These are phyloP conservation scores for Globisporangium solare DNA, from an alignment of 352 stramenopile species.

Conservation along the genomic window DNA sequence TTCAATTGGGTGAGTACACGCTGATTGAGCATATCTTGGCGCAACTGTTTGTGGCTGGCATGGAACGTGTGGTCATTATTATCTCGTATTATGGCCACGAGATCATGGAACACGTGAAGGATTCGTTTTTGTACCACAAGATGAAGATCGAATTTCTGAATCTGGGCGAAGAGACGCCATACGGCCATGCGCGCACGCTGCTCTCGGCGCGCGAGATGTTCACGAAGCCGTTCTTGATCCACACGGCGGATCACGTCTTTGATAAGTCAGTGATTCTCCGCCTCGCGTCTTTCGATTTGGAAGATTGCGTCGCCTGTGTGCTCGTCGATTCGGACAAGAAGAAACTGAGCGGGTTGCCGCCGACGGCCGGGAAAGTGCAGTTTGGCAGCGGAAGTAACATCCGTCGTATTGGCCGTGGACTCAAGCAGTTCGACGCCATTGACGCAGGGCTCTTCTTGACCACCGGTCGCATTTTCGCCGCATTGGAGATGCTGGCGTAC, in stretches of 20 bases:
- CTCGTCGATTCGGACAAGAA: constrained; percentile 66
- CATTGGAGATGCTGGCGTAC: constrained; percentile 79
- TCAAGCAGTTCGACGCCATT: constrained; percentile 74
- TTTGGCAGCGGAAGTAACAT: constrained; percentile 49
- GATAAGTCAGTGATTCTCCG: constrained; percentile 66
- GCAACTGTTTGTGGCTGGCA: constrained; percentile 76
- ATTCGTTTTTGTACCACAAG: constrained; percentile 68
- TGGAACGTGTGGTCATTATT: constrained; percentile 82
- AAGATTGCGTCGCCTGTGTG: constrained; percentile 70
- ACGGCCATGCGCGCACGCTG: constrained; percentile 70
- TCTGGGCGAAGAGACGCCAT: constrained; percentile 69
- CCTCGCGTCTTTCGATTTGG: constrained; percentile 66
- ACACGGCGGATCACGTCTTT: constrained; percentile 84
- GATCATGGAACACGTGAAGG: constrained; percentile 77
- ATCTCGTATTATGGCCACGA: constrained; percentile 79
- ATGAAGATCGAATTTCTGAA: constrained; percentile 84
- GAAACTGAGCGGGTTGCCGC: constrained; percentile 49
- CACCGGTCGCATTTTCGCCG: constrained; percentile 64
- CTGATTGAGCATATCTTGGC: constrained; percentile 79
- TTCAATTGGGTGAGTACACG: constrained; percentile 70
- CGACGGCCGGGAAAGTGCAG: constrained; percentile 68
- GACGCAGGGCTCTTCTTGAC: constrained; percentile 76
- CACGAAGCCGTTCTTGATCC: constrained; percentile 72
- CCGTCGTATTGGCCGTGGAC: constrained; percentile 55
- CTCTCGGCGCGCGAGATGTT: constrained; percentile 80